Base-by-base conservation (phyloP, 1,139 yeast species). In the Hyphopichia burtonii region DNA sequence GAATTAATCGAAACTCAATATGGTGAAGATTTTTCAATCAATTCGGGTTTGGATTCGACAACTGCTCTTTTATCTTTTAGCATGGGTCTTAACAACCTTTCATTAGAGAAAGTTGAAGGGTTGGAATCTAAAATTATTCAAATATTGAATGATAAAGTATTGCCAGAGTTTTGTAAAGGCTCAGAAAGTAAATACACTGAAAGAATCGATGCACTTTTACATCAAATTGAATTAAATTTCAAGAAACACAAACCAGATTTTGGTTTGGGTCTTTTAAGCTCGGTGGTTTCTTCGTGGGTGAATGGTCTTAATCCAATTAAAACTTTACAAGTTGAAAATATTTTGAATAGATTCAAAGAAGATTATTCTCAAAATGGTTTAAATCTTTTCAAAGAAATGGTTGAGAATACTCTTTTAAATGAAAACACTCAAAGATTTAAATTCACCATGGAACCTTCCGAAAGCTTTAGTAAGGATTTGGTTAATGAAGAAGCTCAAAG, bases 241-340 rank as follows among this genome's bases (percentile, higher is more conserved):
- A 87, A 89, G 53, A 91, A 88, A 51, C 95, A 90, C 49, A 90
- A 86, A 53, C 86, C 98, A 0, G 89, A 89, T 44, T 91, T 90
- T 65, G 99, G 99, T 15, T 68, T 93, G 70, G 83, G 83, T 25
- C 65, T 93, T 42, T 72, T 93, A 34, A 82, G 82, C 54, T 76
- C 90, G 2, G 54, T 93, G 10, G 77, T 88, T 31, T 89, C 96
- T 10, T 81, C 90, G 12, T 91, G 96, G 86, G 82, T 87, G 42
- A 89, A 89, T 56, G 81, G 81, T 23, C 76, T 79, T 12, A 87
- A 88, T 58, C 91, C 94, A 6, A 68, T 91, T 48, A 74, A 78
- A 9, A 56, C 78, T 3, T 67, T 93, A 36, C 80, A 82, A 46
- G 86, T 88, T 60, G 88, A 87, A 49, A 70, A 69, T 15, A 69